These are phyloP conservation scores for Aeminium ludgeri DNA, from an alignment of 495 filamentous ascomycete genomes.

Conservation along the genomic window DNA sequence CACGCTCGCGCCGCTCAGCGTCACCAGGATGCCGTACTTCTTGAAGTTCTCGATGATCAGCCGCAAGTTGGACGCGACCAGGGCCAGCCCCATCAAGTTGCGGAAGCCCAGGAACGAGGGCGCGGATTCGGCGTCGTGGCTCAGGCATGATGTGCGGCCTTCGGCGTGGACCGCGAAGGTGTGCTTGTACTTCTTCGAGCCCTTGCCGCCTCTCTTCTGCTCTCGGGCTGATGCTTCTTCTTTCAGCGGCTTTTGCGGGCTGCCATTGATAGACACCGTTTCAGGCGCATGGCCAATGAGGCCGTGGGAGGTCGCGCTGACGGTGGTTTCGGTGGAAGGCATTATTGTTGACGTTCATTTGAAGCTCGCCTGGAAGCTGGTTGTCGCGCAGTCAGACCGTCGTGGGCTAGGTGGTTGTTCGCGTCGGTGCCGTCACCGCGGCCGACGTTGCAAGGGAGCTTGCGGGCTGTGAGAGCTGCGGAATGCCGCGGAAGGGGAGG, in stretches of 20 bases:
- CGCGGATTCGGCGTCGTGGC: conserved; percentile 52
- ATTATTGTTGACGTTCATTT: neutral
- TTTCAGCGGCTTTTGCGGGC: neutral
- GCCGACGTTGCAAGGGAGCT: no score
- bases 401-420: conserved; percentile 10
- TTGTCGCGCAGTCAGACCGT: neutral
- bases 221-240: neutral
- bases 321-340: neutral
- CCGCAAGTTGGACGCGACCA: conserved; percentile 82
- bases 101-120: conserved; percentile 87
- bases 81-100: conserved; percentile 87
- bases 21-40: conserved; percentile 95
- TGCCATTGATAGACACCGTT: neutral
- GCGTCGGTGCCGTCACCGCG: neutral
- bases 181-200: conserved; percentile 59
- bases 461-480: neutral
- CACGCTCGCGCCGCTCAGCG: conserved; percentile 79
- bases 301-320: neutral
- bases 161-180: conserved; percentile 66
- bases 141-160: conserved; percentile 60
- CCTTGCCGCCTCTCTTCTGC: neutral
- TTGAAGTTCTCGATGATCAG: conserved; percentile 93
- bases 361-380: neutral
- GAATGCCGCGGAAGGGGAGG: no score
- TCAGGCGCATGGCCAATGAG: neutral